Evolutionary conservation across 352 stramenopile genomes (phyloP), one percentile per base, ranked within the genome.

Genomic region (Phytophthora capsici): DNA sequence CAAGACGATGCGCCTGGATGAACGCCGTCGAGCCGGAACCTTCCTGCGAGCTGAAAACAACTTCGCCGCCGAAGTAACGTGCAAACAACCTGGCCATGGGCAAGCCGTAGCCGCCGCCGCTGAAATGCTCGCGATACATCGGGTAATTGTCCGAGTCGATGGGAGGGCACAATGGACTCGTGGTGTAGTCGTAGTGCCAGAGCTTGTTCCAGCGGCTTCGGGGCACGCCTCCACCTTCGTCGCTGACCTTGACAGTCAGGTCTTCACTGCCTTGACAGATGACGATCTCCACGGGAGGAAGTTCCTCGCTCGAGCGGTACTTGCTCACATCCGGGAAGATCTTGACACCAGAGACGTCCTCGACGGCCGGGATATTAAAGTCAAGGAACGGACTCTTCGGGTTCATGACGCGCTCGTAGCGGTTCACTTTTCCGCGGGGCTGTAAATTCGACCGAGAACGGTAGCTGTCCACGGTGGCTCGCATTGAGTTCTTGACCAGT

Each of bases 161-260:
- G 13, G 79, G 75, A 7, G 80, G 79, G 20, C 75, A 82, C 63
- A 78, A 41, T 30, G 73, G 62, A 47, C 95, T 98, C 6, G 97
- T 99, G n/a, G 97, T 99, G 84, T 99, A 99, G 30, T 99, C 84
- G 70, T 99, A 99, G 45, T 93, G 95, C 94, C 96, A 99, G 57
- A 99, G 94, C 51, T 96, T 93, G 45, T 93, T 88, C 85, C 98
- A 98, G 45, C 99, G 91, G 55, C 87, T 98, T 30, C 98, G 85
- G 3, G 89, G 86, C 63, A 99, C 99, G 44, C 97, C 98, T 40
- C 98, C 97, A 16, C 97, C 98, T 68, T 99, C 95, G 76, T 99
- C 98, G 22, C 82, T 94, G 22, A 99, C 88, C 80, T 99, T 99
- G 60, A 99, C 99, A 1, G 98, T 98, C 19, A 98, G 69, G 44